A percentile compares a stretch with the other conserved stretches of the same genome.
Evolutionary conservation across 2,329 filamentous ascomycete species (phyloP).

Genomic region (Colletotrichum zoysiae): DNA sequence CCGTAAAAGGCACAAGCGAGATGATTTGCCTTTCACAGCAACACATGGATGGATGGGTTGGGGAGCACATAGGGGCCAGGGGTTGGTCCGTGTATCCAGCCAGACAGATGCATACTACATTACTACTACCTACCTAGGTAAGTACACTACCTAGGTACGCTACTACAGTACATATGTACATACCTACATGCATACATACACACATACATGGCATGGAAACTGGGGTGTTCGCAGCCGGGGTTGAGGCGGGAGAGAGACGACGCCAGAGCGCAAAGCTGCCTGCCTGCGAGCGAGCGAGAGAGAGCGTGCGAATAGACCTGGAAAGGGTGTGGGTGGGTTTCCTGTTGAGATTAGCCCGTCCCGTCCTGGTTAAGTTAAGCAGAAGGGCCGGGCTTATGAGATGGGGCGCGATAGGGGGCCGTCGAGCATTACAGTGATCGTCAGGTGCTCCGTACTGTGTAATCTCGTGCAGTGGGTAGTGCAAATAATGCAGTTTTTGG

Average conservation of each 20-base stretch:
- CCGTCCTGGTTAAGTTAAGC: constrained; percentile 42
- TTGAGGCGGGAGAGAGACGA: constrained; percentile 19
- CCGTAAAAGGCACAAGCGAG: constrained; percentile 63
- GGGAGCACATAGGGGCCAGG: constrained; percentile 43
- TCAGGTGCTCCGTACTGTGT: neutral
- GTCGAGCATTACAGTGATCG: constrained; percentile 43
- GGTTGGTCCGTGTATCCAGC: constrained; percentile 45
- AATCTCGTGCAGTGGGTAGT: constrained; percentile 16
- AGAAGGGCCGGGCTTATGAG: constrained; percentile 40
- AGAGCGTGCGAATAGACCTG: neutral
- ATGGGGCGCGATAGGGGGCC: constrained; percentile 47
- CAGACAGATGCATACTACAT: constrained; percentile 39
- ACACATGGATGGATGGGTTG: constrained; percentile 52
- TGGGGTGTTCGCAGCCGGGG: constrained; percentile 23
- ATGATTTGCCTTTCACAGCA: constrained; percentile 62
- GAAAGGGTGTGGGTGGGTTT: constrained; percentile 54
- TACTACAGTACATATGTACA: too few species aligned
- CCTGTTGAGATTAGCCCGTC: constrained; percentile 58
- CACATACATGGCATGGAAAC: constrained; percentile 4
- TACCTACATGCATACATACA: too few species aligned
- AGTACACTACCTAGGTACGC: too few species aligned
- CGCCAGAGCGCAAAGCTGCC: neutral
- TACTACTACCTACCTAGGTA: too few species aligned
- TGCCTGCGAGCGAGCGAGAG: neutral
- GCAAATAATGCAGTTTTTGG: constrained; percentile 27